Evolutionary conservation across 2,329 filamentous ascomycete species (phyloP), one percentile per base, ranked within the genome.

Genomic region (Fusarium longipes): DNA sequence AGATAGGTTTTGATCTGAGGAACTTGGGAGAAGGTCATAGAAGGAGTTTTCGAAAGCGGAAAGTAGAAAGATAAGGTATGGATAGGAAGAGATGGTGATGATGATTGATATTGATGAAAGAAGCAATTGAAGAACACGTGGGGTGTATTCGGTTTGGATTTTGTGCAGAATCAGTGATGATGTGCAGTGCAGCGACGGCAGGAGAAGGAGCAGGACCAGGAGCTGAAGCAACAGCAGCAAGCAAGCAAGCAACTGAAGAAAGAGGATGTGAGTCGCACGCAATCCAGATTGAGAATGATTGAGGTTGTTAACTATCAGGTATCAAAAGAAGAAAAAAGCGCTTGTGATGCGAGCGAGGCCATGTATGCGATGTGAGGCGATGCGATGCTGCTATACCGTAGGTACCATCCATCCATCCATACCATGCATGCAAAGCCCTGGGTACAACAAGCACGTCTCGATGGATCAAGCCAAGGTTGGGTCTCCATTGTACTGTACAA

Each of bases 21-120:
- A 68, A 65, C 50, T 65, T 68, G 64, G 66, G 65, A 54, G 65
- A 61, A 67, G 43, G 51, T 53, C 48, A 56, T 39, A 52, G 63
- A 67, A 63, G 35, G 18, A 29, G 47, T 43, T 20, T 66, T 59
- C 55, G 61, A 63, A 68, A 66, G 52, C 61, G 65, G 61, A 62
- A 67, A 49, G 45, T 18, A 38, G 45, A 38, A 49, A 49, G 30
- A 24, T 49, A 24, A 24, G 22, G 42, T 20, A 35, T n/a, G 35
- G 36, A 50, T 43, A 51, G 56, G 56, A 55, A 27, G 9, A 20
- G n/a, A 20, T 33, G 29, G 30, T 45, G 24, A 14, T 45, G 22
- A 44, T 32, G 50, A 17, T 53, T 32, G 50, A 17, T 53, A 47
- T 33, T 25, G 64, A 54, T 57, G 36, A 40, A 65, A 66, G 60